Evolutionary conservation across 495 filamentous ascomycete genomes (phyloP), one percentile per base, ranked within the genome.

Genomic region (Aspergillus diversus): DNA sequence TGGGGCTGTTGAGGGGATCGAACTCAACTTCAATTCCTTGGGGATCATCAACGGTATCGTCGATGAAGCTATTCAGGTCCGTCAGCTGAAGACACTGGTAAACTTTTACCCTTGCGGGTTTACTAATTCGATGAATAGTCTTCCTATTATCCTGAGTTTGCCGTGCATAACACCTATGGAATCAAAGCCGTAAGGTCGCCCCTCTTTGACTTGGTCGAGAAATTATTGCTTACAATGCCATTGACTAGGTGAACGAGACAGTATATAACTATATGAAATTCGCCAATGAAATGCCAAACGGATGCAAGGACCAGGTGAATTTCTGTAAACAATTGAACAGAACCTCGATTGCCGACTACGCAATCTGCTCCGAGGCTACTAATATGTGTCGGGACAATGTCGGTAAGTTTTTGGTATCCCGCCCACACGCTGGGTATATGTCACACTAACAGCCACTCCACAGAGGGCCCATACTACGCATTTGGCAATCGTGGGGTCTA

Each of bases 141-240:
- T 9, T 80, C 82, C 3, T 83, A 80, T 65, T 94, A 92, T 66
- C 84, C 88, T 0, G 77, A 84, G 17, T 89, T 92, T 72, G 87
- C 88, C 7, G 75, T 84, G 31, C 83, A 88, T 71, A 96, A 94
- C 71, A 88, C 88, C 5, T 94, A 92, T 66, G 87, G 87, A 16
- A 85, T 93, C 53, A 72, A 86, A 61, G 77, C 86, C 81, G 55
- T 84, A 82, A 73, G 83, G 74, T 34, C 35, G 17, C 35, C 7
- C 5, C 78, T 78, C 60, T 55, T 77, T 8, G 69, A 52, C n/a
- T 59, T 70, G 8, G 55, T 80, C 5, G n/a, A 1, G 34, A 54
- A 55, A 33, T 16, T 15, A 32, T 16, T n/a, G 17, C 60, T 58
- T 37, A 66, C 33, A 17, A 9, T 61, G 2, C 39, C 15, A 8